Evolutionary conservation across 768 basidiomycete species (phyloP).

Genomic region (Macrolepiota fuliginosa): DNA sequence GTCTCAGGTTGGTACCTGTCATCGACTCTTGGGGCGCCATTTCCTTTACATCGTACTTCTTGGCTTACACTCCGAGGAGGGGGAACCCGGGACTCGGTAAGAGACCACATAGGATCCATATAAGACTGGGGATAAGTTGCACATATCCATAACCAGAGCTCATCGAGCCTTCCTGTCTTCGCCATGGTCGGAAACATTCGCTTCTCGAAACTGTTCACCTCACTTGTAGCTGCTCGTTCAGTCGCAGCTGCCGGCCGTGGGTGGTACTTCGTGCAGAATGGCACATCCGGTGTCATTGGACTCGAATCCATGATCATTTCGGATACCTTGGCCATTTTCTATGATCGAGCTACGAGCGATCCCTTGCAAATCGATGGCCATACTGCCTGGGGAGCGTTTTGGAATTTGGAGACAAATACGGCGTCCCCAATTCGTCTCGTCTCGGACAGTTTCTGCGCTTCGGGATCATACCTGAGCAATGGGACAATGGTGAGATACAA

Average conservation of each 20-base stretch:
- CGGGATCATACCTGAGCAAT: constrained; percentile 38
- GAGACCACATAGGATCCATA: neutral
- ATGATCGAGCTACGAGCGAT: constrained; percentile 32
- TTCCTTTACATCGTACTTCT: neutral
- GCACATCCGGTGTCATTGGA: constrained; percentile 26
- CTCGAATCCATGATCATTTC: constrained; percentile 28
- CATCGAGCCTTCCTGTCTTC: neutral
- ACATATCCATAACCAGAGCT: neutral
- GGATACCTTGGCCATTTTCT: constrained; percentile 27
- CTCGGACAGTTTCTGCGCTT: constrained; percentile 40
- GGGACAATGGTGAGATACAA: constrained; percentile 31
- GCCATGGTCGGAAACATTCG: neutral
- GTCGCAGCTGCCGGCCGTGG: constrained; percentile 14
- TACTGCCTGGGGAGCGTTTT: constrained; percentile 44
- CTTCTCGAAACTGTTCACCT: neutral
- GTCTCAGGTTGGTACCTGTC: neutral
- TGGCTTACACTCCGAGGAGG: neutral
- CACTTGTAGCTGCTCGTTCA: neutral
- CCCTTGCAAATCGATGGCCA: constrained; percentile 40
- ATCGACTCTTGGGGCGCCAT: neutral
- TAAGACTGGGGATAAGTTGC: neutral
- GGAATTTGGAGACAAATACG: constrained; percentile 37
- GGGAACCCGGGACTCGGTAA: neutral
- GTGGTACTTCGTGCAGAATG: constrained; percentile 28
- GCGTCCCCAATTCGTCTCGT: constrained; percentile 31